phyloP scores from a whole-genome alignment of 805 yeast genomes.

The Kazachstania bromeliacearum region DNA sequence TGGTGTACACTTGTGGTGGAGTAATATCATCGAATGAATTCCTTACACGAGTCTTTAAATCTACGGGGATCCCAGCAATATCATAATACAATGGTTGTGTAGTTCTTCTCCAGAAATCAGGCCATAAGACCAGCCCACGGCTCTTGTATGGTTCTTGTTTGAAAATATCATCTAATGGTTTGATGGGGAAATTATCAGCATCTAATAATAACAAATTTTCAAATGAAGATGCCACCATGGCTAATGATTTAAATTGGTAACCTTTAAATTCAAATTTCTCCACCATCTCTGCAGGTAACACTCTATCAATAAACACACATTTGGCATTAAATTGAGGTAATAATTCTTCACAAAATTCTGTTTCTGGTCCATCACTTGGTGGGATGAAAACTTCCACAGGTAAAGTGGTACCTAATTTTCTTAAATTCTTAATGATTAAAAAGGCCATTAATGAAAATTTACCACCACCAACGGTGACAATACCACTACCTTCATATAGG shows the following conservation, averaged over 20 bases:
- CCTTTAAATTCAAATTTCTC: conserved; percentile 38
- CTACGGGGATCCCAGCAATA: conserved; percentile 52
- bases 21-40: conserved; percentile 29
- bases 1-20: conserved; percentile 26
- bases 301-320: conserved; percentile 57
- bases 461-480: conserved; percentile 73
- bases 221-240: conserved; percentile 64
- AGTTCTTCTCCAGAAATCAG: conserved; percentile 83
- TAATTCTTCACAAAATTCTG: conserved; percentile 48
- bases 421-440: conserved; percentile 54
- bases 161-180: conserved; percentile 53
- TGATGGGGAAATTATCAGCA: conserved; percentile 67
- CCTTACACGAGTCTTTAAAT: conserved; percentile 34
- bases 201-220: conserved; percentile 66
- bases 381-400: conserved; percentile 79
- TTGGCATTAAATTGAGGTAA: conserved; percentile 46
- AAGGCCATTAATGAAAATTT: conserved; percentile 63
- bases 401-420: conserved; percentile 43
- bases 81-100: conserved; percentile 67
- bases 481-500: conserved; percentile 33
- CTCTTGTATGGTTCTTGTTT: conserved; percentile 46
- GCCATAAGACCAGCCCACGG: conserved; percentile 58
- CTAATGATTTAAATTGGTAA: conserved; percentile 62
- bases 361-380: conserved; percentile 48
- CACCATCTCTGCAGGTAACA: conserved; percentile 41